Base-by-base conservation (phyloP, 768 basidiomycete species). In the Rhodotorula graminis region DNA sequence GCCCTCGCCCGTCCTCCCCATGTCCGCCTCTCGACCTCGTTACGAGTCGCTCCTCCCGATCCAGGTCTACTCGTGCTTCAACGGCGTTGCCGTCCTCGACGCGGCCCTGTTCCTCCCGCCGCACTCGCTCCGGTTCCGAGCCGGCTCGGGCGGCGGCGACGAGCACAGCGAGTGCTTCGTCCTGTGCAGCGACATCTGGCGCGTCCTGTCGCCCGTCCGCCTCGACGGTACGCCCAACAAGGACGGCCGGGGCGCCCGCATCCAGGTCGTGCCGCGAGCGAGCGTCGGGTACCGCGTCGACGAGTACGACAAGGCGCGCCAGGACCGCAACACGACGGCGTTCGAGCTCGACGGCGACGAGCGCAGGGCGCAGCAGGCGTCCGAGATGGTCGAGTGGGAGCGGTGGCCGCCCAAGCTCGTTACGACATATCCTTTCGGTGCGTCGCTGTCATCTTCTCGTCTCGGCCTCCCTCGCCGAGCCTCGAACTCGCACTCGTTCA, bases 51-150 rank as follows among this genome's bases (percentile, higher is more conserved):
- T 71, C 69, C 73, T 82, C 53, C 80, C 79, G 19, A 78, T 78
- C 73, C 81, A 80, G 67, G 79, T 79, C 18, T 80, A 79, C 65
- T 78, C 80, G 37, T 79, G 78, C 37, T 82, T 80, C 79, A 81
- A 82, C 75, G 81, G 69, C 31, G 25, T 65, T 42, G 53, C 58
- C n/a, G 58, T 70, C 52, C 46, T 70, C 50, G 19, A 29, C 61
- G 77, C 81, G 18, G 62, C 69, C 14, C 81, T 80, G 10, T 81
- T 82, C 77, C 66, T 77, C 31, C 68, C 79, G 3, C 80, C 80
- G 15, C 79, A 80, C 71, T 79, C 79, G 65, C 77, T 82, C 63
- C 78, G 80, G 37, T 82, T 82, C 76, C 73, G 81, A 31, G 2
- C 64, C 16, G 31, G 53, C 9, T 8, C 29, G 3, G 8, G 27